A percentile compares a stretch with the other conserved stretches of the same genome.
phyloP scores from a whole-genome alignment of 2,329 filamentous ascomycete species.

The Exophiala spinifera region DNA sequence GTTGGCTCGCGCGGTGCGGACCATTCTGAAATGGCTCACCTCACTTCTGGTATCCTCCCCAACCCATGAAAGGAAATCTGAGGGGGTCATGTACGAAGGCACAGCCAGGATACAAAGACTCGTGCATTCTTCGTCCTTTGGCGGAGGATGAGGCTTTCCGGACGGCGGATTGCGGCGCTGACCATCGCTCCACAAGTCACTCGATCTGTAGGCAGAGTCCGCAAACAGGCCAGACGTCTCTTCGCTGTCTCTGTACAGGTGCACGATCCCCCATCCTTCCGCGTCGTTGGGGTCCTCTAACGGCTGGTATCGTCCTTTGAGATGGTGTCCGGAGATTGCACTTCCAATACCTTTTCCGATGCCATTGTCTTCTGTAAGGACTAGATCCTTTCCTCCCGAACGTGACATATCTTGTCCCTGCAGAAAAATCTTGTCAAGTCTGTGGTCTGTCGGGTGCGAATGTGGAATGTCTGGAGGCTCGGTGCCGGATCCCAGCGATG shows the following conservation, averaged over 20 bases:
- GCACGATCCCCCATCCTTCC: slow-evolving; percentile 75
- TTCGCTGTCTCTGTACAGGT: slow-evolving; percentile 82
- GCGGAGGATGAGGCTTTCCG: slow-evolving; percentile 21
- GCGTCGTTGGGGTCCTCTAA: slow-evolving; percentile 75
- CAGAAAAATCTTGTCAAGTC: slow-evolving; percentile 74
- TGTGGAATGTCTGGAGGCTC: slow-evolving; percentile 29
- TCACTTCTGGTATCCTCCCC: slow-evolving; percentile 81
- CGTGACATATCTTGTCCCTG: slow-evolving; percentile 71
- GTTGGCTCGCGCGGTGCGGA: slow-evolving; percentile 83
- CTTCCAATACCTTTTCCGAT: slow-evolving; percentile 51
- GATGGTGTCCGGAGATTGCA: slow-evolving; percentile 64
- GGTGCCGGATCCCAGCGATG: background rate
- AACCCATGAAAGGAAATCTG: slow-evolving; percentile 86
- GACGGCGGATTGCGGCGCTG: slow-evolving; percentile 18
- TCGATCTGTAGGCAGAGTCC: slow-evolving; percentile 35
- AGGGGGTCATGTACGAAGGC: slow-evolving; percentile 86
- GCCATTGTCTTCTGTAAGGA: slow-evolving; percentile 34
- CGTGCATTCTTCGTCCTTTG: slow-evolving; percentile 65
- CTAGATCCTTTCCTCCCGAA: slow-evolving; percentile 5
- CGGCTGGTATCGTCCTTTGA: slow-evolving; percentile 75
- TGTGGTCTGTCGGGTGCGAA: slow-evolving; percentile 59
- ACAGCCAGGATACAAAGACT: slow-evolving; percentile 92
- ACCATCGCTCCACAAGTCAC: slow-evolving; percentile 29
- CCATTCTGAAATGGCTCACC: slow-evolving; percentile 91
- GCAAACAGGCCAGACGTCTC: slow-evolving; percentile 64